Percentiles rank a stretch among this genome's conserved stretches.
phyloP scores from a whole-genome alignment of 1,139 yeast genomes.

The Candida sp. region DNA sequence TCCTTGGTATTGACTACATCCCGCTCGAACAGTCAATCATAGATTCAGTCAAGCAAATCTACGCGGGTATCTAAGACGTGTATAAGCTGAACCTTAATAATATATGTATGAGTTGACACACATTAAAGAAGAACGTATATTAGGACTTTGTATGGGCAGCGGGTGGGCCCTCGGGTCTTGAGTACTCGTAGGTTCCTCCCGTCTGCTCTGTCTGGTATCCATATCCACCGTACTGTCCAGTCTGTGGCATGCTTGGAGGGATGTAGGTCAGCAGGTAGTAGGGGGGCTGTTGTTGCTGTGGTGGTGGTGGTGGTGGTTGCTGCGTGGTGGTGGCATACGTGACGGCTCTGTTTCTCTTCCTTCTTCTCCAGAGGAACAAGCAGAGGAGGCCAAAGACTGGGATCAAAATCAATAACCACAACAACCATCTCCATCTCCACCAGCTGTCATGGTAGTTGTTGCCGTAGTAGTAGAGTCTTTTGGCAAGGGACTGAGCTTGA shows the following conservation, averaged over 20 bases:
- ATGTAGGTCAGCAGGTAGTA: background rate
- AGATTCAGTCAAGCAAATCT: constrained; percentile 45
- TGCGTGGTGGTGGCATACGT: background rate
- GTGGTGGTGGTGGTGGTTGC: constrained; percentile 1
- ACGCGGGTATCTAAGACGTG: constrained; percentile 17
- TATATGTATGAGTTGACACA: constrained; percentile 22
- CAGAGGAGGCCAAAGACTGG: constrained; percentile 10
- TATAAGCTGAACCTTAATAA: too few species aligned
- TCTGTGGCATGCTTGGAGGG: constrained; percentile 5
- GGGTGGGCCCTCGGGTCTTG: constrained; percentile 11
- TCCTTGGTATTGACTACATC: constrained; percentile 37
- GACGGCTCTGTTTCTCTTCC: constrained; percentile 2
- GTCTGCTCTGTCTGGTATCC: constrained; percentile 1
- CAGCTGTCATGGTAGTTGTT: constrained; percentile 3
- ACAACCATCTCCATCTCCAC: constrained; percentile 14
- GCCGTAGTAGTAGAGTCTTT: background rate
- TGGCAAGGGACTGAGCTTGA: background rate
- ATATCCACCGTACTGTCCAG: constrained; percentile 5
- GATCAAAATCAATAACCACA: constrained; percentile 13
- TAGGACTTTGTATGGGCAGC: constrained; percentile 12
- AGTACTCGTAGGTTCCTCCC: constrained; percentile 4
- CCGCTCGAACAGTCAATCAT: constrained; percentile 34
- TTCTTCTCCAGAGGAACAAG: constrained; percentile 9
- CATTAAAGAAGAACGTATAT: background rate
- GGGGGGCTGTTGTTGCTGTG: background rate